Evolutionary conservation across 192 early-diverging fungal genomes (phyloP).

Genomic region (Linderina pennispora): DNA sequence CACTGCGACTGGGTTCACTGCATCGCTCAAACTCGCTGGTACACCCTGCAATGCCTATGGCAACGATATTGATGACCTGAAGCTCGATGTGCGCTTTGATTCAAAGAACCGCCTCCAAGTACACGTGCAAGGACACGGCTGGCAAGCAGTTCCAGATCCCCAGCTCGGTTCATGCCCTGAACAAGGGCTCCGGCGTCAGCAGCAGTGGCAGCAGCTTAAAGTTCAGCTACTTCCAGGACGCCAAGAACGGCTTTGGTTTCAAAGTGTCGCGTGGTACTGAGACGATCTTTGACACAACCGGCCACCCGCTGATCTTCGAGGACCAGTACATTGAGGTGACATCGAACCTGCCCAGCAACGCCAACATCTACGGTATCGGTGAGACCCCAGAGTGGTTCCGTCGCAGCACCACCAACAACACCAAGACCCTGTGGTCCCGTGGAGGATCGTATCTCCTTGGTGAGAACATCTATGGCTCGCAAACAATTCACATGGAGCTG

Average conservation of each 20-base stretch:
- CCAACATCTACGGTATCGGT: slow-evolving; percentile 65
- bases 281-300: slow-evolving; percentile 26
- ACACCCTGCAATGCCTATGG: slow-evolving; percentile 37
- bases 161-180: too few species aligned
- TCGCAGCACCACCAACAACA: slow-evolving; percentile 41
- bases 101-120: slow-evolving; percentile 50
- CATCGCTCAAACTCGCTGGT: slow-evolving; percentile 15
- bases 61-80: slow-evolving; percentile 34
- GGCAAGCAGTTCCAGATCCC: too few species aligned
- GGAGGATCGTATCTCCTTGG: slow-evolving; percentile 39
- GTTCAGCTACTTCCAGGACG: slow-evolving; percentile 9
- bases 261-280: slow-evolving; percentile 15
- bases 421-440: slow-evolving; percentile 30
- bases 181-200: too few species aligned
- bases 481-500: slow-evolving; percentile 60
- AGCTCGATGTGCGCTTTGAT: slow-evolving; percentile 49
- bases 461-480: slow-evolving; percentile 59
- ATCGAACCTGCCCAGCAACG: slow-evolving; percentile 43
- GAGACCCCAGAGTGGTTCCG: slow-evolving; percentile 54
- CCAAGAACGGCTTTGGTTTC: slow-evolving; percentile 29
- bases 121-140: too few species aligned
- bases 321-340: slow-evolving; percentile 63
- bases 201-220: slow-evolving; percentile 7
- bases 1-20: slow-evolving; percentile 6
- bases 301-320: slow-evolving; percentile 51